A percentile compares a stretch with the other conserved stretches of the same genome.
These are phyloP conservation scores for Botryosphaeria dothidea DNA, from an alignment of 2,329 filamentous ascomycete species.

Conservation along the genomic window DNA sequence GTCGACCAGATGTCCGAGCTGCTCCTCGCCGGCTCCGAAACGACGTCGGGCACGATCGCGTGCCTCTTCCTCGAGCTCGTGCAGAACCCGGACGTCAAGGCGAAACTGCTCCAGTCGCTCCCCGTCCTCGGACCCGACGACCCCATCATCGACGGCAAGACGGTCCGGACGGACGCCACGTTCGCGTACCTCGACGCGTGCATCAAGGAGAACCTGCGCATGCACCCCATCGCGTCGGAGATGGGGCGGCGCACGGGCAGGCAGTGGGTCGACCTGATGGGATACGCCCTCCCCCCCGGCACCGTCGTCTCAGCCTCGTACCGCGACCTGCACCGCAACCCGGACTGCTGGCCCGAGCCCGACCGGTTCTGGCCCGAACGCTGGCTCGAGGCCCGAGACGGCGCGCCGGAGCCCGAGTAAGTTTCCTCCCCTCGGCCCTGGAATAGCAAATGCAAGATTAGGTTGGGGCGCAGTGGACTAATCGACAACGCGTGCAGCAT, in stretches of 20 bases:
- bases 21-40: neutral
- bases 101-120: neutral
- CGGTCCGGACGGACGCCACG: neutral
- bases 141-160: neutral
- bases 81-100: neutral
- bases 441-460: too few species aligned
- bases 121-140: neutral
- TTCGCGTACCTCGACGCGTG: neutral
- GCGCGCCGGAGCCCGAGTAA: neutral
- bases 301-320: neutral
- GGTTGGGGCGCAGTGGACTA: too few species aligned
- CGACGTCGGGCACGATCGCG: neutral
- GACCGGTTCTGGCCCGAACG: conserved; percentile 30
- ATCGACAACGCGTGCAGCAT: too few species aligned
- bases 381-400: conserved; percentile 6
- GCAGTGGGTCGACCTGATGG: neutral
- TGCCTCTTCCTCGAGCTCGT: neutral
- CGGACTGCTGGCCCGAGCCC: conserved; percentile 25
- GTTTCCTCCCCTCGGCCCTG: neutral
- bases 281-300: neutral
- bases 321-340: conserved; percentile 24
- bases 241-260: neutral
- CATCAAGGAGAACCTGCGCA: neutral
- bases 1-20: neutral
- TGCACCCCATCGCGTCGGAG: neutral